Conservation (phyloP, 768 basidiomycete genomes). For the Chiua virens region DNA sequence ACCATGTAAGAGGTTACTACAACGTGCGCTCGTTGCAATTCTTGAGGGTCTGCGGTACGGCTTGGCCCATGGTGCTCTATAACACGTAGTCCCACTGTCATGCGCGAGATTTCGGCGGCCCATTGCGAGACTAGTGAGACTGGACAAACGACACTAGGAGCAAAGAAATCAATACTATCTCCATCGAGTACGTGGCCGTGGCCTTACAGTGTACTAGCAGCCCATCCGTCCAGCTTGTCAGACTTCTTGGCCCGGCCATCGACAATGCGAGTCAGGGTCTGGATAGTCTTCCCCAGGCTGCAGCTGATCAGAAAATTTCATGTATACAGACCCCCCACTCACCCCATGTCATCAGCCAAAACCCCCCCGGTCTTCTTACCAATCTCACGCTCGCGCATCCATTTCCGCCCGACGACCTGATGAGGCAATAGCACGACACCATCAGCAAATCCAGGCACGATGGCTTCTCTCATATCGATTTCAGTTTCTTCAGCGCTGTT, state of each 20-base stretch:
- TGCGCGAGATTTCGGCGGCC: conserved; percentile 80
- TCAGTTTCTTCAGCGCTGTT: conserved; percentile 47
- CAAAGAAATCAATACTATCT: background rate
- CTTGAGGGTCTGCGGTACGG: conserved; percentile 64
- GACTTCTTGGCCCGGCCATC: conserved; percentile 72
- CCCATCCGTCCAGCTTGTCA: conserved; percentile 73
- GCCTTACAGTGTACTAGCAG: conserved; percentile 67
- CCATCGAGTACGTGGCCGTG: background rate
- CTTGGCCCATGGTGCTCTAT: conserved; percentile 80
- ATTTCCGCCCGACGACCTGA: conserved; percentile 80
- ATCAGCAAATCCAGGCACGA: conserved; percentile 75
- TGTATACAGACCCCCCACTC: conserved; percentile 9
- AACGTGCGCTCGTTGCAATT: conserved; percentile 58
- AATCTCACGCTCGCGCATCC: conserved; percentile 86
- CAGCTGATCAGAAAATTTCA: conserved; percentile 4
- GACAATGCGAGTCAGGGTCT: conserved; percentile 83
- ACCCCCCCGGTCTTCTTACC: conserved; percentile 85
- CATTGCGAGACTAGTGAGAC: conserved; percentile 89
- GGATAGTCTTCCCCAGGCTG: conserved; percentile 88
- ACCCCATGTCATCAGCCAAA: conserved; percentile 92
- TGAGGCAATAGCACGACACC: conserved; percentile 77
- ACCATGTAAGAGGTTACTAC: conserved; percentile 89
- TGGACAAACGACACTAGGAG: conserved; percentile 78
- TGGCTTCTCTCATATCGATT: conserved; percentile 62
- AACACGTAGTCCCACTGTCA: conserved; percentile 65